Evolutionary conservation across 805 yeast species (phyloP), one percentile per base, ranked within the genome.

Genomic region (Saturnispora kantuleensis): DNA sequence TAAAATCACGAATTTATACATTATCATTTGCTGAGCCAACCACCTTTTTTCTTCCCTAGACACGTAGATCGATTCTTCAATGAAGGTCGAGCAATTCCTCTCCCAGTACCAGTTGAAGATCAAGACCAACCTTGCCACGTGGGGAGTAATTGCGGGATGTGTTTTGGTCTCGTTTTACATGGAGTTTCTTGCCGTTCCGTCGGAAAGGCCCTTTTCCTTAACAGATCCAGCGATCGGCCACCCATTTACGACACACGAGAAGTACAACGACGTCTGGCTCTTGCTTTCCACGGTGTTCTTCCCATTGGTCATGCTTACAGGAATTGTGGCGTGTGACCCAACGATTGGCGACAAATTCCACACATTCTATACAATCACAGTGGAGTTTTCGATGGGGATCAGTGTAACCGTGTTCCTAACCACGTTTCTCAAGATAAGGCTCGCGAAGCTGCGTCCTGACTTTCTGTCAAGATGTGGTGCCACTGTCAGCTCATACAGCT

Each of bases 361-460:
- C 15, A 68, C 73, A 5, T 59, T 66, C 32, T 58, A 63, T 15
- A 50, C 69, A 4, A 63, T 74, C 10, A 58, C 64, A 2, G 52
- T 70, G 33, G 49, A 68, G 10, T 65, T 74, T 28, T 52, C 66
- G n/a, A 53, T 67, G 4, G 50, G 68, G 4, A 61, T 76, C 3
- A 63, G 70, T 35, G 48, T 72, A n/a, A 59, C 68, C 48, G 72
- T 77, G 35, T 65, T 81, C 12, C 52, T 81, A 45, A 85, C 95
- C 3, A 84, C 87, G 53, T 68, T 79, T 30, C 62, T 86, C 49
- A 89, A 90, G 66, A 74, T 80, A 55, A 74, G 81, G 70, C 76
- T 89, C 40, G 96, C 96, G 1, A 77, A 95, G 58, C 81, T 81
- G 44, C 72, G 97, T 52, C 97, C 97, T 0, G 97, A 89, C 63